These are phyloP conservation scores for Ceratocystis cubensis DNA, from an alignment of 2,329 filamentous ascomycete genomes.

Conservation along the genomic window DNA sequence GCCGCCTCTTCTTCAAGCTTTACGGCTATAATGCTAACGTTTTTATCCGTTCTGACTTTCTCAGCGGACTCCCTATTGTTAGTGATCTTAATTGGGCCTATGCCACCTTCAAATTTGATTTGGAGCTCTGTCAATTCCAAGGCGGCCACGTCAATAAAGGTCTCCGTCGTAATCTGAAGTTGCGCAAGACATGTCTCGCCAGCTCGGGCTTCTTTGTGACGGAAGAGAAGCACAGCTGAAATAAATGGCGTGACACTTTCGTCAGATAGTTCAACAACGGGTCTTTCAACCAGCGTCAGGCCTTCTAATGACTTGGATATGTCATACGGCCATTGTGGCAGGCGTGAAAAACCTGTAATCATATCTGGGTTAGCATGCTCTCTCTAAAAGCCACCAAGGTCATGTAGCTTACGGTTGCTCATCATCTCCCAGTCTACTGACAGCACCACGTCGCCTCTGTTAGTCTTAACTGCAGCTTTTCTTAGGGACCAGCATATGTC, in stretches of 20 bases:
- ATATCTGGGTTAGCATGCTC: slow-evolving; percentile 7
- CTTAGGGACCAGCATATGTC: slow-evolving; percentile 50
- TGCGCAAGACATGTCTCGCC: slow-evolving; percentile 48
- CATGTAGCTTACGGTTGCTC: slow-evolving; percentile 38
- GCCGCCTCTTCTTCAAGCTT: slow-evolving; percentile 29
- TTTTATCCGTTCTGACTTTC: slow-evolving; percentile 22
- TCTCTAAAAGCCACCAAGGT: background rate
- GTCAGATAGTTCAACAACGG: slow-evolving; percentile 40
- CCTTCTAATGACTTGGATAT: slow-evolving; percentile 44
- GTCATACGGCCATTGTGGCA: slow-evolving; percentile 49
- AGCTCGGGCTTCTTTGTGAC: slow-evolving; percentile 45
- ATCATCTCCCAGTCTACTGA: slow-evolving; percentile 55
- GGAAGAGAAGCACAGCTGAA: slow-evolving; percentile 45
- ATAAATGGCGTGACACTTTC: slow-evolving; percentile 42
- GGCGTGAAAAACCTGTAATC: slow-evolving; percentile 39
- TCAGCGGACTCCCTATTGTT: slow-evolving; percentile 28
- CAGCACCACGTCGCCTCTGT: slow-evolving; percentile 44
- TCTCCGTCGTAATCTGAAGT: slow-evolving; percentile 44
- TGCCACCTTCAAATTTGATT: slow-evolving; percentile 44
- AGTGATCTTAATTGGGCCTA: slow-evolving; percentile 42
- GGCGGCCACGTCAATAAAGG: slow-evolving; percentile 40
- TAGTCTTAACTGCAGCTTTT: slow-evolving; percentile 40
- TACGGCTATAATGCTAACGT: slow-evolving; percentile 25
- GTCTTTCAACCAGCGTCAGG: slow-evolving; percentile 34
- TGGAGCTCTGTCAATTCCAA: slow-evolving; percentile 40